Conservation (phyloP, 2,329 filamentous ascomycete genomes). For the Microdochium trichocladiopsis region DNA sequence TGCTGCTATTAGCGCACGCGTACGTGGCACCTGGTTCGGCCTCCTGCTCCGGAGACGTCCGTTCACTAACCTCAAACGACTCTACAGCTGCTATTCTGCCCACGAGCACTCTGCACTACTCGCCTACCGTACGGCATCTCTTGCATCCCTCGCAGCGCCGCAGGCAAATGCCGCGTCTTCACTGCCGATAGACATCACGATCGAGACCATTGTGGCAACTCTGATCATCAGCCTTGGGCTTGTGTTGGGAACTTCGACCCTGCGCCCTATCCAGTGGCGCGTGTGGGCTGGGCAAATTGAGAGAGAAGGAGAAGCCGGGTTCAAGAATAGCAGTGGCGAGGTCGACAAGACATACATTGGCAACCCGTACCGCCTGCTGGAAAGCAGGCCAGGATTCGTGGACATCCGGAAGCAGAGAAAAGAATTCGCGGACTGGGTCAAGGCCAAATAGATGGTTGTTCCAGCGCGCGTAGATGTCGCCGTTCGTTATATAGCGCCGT, state of each 20-base stretch:
- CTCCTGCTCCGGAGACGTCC: not conserved
- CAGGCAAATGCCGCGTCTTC: conserved; percentile 32
- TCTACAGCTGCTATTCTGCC: conserved; percentile 81
- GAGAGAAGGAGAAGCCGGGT: conserved; percentile 58
- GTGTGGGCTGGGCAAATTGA: conserved; percentile 82
- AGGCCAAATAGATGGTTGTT: conserved; percentile 13
- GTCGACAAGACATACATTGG: conserved; percentile 64
- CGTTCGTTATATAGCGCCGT: too few relatives aligned
- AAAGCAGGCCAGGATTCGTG: conserved; percentile 77
- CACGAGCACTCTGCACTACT: conserved; percentile 81
- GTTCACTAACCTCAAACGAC: conserved; percentile 1
- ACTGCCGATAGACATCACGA: conserved; percentile 77
- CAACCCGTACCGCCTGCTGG: conserved; percentile 74
- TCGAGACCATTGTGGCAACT: conserved; percentile 79
- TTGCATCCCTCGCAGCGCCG: conserved; percentile 34
- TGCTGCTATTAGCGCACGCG: conserved; percentile 80
- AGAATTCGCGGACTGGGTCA: conserved; percentile 73
- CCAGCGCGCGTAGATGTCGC: too few relatives aligned
- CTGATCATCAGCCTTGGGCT: conserved; percentile 77
- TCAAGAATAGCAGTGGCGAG: conserved; percentile 50
- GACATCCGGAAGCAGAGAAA: conserved; percentile 77
- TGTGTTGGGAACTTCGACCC: conserved; percentile 66
- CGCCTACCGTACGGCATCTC: conserved; percentile 42
- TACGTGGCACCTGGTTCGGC: conserved; percentile 38
- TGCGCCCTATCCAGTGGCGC: conserved; percentile 80